phyloP scores from a whole-genome alignment of 2,329 filamentous ascomycete genomes.

The Aspergillus floridensis region DNA sequence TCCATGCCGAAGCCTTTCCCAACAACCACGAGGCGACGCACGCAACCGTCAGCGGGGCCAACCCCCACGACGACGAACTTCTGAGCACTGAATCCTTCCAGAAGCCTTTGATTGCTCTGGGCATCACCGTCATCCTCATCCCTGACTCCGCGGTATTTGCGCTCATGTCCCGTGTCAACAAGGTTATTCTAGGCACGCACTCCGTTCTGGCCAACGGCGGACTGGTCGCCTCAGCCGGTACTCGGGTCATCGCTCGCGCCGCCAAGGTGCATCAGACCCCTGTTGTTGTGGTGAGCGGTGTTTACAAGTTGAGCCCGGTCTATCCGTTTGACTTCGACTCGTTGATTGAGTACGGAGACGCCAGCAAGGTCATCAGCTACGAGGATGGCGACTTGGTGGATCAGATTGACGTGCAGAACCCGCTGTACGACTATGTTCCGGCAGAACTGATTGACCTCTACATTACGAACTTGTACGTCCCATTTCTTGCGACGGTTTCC shows the following conservation, averaged over 20 bases:
- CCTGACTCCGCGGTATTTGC: slow-evolving; percentile 84
- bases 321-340: slow-evolving; percentile 80
- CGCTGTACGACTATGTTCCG: slow-evolving; percentile 77
- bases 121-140: slow-evolving; percentile 79
- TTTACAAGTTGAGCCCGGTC: slow-evolving; percentile 91
- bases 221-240: slow-evolving; percentile 80
- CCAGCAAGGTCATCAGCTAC: slow-evolving; percentile 72
- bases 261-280: slow-evolving; percentile 79
- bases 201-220: slow-evolving; percentile 86
- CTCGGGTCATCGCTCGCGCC: slow-evolving; percentile 76
- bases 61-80: slow-evolving; percentile 49
- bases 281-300: slow-evolving; percentile 83
- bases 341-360: slow-evolving; percentile 82
- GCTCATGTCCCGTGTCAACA: slow-evolving; percentile 92
- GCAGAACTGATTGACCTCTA: slow-evolving; percentile 61
- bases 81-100: slow-evolving; percentile 57
- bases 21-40: slow-evolving; percentile 67
- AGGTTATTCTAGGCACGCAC: slow-evolving; percentile 86
- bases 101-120: slow-evolving; percentile 73
- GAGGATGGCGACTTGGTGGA: slow-evolving; percentile 77
- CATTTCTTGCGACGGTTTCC: not conserved
- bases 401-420: slow-evolving; percentile 73
- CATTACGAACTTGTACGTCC: slow-evolving; percentile 75
- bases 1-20: slow-evolving; percentile 72
- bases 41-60: slow-evolving; percentile 57